Conservation (phyloP, 1,284 basidiomycete species). For the Melampsora larici-populina region DNA sequence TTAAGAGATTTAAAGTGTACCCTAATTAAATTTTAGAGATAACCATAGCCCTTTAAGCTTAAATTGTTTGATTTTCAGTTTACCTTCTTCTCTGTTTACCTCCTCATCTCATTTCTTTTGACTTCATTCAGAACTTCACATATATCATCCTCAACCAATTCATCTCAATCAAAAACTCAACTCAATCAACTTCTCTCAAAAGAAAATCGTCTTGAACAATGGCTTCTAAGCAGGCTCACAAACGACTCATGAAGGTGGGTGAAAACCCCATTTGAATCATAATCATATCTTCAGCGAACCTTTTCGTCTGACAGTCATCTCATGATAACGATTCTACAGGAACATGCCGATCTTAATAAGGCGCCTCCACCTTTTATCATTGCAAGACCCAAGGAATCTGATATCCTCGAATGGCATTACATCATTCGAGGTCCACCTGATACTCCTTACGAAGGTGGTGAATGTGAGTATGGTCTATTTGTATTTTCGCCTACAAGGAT, state of each 20-base stretch:
- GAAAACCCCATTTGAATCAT: slow-evolving; percentile 7
- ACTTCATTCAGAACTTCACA: too few species aligned
- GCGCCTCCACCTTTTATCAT: slow-evolving; percentile 90
- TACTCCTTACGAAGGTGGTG: slow-evolving; percentile 84
- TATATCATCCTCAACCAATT: too few species aligned
- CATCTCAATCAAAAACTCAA: too few species aligned
- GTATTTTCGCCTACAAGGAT: slow-evolving; percentile 46
- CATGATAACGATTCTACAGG: slow-evolving; percentile 60
- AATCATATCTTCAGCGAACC: neutral
- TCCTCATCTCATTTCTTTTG: too few species aligned
- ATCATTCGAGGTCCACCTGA: slow-evolving; percentile 79
- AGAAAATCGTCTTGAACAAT: slow-evolving; percentile 54
- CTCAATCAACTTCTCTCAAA: too few species aligned
- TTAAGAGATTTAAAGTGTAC: too few species aligned
- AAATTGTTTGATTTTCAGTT: too few species aligned
- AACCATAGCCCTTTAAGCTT: too few species aligned
- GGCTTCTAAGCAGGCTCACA: slow-evolving; percentile 77
- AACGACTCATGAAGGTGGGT: slow-evolving; percentile 61
- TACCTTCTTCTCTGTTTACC: too few species aligned
- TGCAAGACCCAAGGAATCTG: slow-evolving; percentile 91
- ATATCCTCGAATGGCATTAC: slow-evolving; percentile 64
- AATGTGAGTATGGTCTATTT: slow-evolving; percentile 67
- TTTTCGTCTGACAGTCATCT: slow-evolving; percentile 59
- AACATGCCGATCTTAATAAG: slow-evolving; percentile 87
- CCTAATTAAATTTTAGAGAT: too few species aligned